phyloP scores from a whole-genome alignment of 305 asterid species.

The Fraxinus nigra region DNA sequence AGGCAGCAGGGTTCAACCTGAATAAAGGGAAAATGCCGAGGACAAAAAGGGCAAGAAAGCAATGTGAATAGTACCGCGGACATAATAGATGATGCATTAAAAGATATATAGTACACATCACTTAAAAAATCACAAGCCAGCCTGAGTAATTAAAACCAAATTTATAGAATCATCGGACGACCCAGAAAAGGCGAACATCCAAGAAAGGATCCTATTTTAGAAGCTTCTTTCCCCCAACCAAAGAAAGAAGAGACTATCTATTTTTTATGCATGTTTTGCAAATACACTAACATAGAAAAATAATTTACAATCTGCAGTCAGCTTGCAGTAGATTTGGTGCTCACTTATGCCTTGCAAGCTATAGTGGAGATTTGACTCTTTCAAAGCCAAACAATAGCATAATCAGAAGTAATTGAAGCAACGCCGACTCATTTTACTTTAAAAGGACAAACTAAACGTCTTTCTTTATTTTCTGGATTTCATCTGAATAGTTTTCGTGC shows the following conservation, averaged over 20 bases:
- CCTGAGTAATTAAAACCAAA: background rate
- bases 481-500: background rate
- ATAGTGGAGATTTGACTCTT: background rate
- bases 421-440: background rate
- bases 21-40: background rate
- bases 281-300: background rate
- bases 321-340: background rate
- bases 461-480: background rate
- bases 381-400: background rate
- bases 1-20: slow-evolving; percentile 36
- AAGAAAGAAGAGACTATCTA: background rate
- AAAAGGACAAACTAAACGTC: background rate
- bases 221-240: background rate
- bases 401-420: background rate
- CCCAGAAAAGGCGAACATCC: background rate
- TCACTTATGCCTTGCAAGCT: background rate
- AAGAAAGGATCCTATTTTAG: background rate
- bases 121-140: background rate
- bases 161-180: background rate
- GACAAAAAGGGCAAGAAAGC: background rate
- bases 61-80: background rate
- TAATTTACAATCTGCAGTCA: background rate
- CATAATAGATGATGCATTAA: background rate
- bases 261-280: background rate
- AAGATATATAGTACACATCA: background rate